Conservation (phyloP, 1,284 basidiomycete species). For the Ceratobasidium sp. region DNA sequence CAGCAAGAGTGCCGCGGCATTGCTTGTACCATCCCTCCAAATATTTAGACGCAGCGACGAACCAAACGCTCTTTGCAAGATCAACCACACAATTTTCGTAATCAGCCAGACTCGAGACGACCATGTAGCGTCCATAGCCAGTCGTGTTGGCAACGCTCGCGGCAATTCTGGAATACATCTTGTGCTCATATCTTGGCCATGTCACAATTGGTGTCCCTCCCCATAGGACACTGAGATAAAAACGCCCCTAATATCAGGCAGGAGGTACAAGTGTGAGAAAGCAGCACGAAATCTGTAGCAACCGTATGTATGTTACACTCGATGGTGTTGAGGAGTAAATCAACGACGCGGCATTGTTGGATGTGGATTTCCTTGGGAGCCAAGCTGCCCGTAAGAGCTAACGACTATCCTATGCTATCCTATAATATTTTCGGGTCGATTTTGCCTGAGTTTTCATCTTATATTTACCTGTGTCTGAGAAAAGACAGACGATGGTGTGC, state of each 20-base stretch:
- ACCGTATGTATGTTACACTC: slow-evolving; percentile 77
- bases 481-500: no score
- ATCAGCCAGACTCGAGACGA: slow-evolving; percentile 63
- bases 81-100: slow-evolving; percentile 69
- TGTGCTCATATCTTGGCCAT: slow-evolving; percentile 67
- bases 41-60: slow-evolving; percentile 53
- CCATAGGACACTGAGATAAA: slow-evolving; percentile 64
- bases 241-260: not conserved
- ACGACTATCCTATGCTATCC: slow-evolving; percentile 7
- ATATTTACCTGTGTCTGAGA: no score
- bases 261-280: not conserved
- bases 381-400: slow-evolving; percentile 50
- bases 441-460: no score
- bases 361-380: slow-evolving; percentile 68
- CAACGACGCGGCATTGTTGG: slow-evolving; percentile 66
- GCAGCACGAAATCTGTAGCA: slow-evolving; percentile 64
- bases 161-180: slow-evolving; percentile 73
- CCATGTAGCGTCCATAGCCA: slow-evolving; percentile 68
- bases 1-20: slow-evolving; percentile 60
- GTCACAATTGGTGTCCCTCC: slow-evolving; percentile 71
- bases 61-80: slow-evolving; percentile 61
- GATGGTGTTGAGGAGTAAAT: slow-evolving; percentile 72
- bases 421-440: slow-evolving; percentile 35
- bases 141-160: slow-evolving; percentile 70
- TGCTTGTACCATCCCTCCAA: slow-evolving; percentile 49